Conservation (phyloP, 306 rosid species). For the Dryas drummondii region DNA sequence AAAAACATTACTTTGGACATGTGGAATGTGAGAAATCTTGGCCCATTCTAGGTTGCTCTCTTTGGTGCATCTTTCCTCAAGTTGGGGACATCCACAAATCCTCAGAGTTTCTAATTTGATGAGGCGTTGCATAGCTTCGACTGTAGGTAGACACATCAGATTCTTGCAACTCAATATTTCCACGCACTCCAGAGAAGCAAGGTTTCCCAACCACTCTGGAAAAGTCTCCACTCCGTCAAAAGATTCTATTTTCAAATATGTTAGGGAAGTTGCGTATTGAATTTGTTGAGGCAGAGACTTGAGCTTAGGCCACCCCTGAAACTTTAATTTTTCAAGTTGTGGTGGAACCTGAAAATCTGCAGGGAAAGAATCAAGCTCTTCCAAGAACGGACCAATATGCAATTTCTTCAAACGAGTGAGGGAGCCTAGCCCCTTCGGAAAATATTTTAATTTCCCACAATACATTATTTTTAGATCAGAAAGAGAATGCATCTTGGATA, state of each 20-base stretch:
- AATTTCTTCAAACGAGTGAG: not conserved
- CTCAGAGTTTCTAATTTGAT: not conserved
- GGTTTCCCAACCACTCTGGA: constrained; percentile 6
- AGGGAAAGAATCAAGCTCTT: constrained; percentile 11
- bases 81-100: not conserved
- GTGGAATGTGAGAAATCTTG: not conserved
- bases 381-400: not conserved
- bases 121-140: not conserved
- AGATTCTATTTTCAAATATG: rapidly evolving
- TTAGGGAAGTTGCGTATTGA: not conserved
- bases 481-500: not conserved
- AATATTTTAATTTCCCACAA: not conserved
- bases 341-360: not conserved
- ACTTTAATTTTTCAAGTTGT: not conserved
- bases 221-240: not conserved
- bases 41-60: not conserved
- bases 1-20: too few species aligned
- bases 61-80: not conserved
- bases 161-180: rapidly evolving
- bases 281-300: constrained; percentile 7
- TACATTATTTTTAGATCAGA: rapidly evolving
- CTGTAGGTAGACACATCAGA: not conserved
- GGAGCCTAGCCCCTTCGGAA: not conserved
- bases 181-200: not conserved
- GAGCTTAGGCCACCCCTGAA: not conserved